These are phyloP conservation scores for Lactifluus rugatus DNA, from an alignment of 768 basidiomycete genomes.

Conservation along the genomic window DNA sequence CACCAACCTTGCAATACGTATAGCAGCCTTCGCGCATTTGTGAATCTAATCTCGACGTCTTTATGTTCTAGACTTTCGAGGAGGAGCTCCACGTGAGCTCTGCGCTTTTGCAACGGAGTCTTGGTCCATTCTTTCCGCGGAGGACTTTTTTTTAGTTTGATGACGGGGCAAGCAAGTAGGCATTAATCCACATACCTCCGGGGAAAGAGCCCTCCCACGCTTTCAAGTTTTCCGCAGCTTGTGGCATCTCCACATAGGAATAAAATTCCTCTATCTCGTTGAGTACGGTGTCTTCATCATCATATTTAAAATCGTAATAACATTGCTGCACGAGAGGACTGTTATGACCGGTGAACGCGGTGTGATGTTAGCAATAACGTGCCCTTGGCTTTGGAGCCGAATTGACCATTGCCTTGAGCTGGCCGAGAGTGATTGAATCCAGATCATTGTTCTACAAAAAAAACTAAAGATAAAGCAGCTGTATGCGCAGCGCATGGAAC, in stretches of 20 bases:
- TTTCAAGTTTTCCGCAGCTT: constrained; percentile 77
- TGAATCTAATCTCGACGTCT: constrained; percentile 75
- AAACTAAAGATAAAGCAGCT: not conserved
- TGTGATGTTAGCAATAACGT: constrained; percentile 20
- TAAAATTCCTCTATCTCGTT: constrained; percentile 98
- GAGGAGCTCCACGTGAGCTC: constrained; percentile 65
- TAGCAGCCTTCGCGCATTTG: constrained; percentile 75
- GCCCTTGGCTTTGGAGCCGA: constrained; percentile 71
- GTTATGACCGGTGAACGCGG: not conserved
- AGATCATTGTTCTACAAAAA: constrained; percentile 28
- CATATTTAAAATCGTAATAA: constrained; percentile 86
- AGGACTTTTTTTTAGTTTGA: constrained; percentile 16
- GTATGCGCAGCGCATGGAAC: not conserved
- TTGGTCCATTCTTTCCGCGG: constrained; percentile 68
- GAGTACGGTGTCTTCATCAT: constrained; percentile 93
- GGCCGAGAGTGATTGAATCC: constrained; percentile 73
- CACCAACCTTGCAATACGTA: constrained; percentile 83
- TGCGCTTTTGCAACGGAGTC: constrained; percentile 49
- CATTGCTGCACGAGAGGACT: constrained; percentile 48
- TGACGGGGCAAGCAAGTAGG: not conserved
- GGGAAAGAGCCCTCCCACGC: constrained; percentile 81
- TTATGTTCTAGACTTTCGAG: constrained; percentile 84
- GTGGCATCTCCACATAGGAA: constrained; percentile 90
- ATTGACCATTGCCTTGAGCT: constrained; percentile 64
- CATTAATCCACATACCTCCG: constrained; percentile 43